Base-by-base conservation (phyloP, 345 rosid species). In the Viola odorata region DNA sequence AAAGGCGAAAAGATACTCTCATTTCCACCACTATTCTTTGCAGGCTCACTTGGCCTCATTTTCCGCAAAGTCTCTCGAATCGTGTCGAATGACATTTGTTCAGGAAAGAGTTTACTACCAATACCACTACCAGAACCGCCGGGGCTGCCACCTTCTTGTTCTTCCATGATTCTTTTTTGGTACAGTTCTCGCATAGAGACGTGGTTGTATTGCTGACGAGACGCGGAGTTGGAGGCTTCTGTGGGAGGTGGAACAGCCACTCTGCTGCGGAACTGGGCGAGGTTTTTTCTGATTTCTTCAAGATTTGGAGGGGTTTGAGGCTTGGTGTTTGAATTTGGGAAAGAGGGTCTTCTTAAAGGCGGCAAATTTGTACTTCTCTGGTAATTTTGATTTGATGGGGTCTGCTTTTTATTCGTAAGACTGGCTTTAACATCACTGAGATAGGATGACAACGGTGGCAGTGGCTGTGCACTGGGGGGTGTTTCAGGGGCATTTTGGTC, bases 341-440 rank as follows among this genome's bases (percentile, higher is more conserved):
- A 6, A 2, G 52, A 7, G 37, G 60, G 59, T 12, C 7, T 42
- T 37, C 53, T 45, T n/a, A 32, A 14, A 48, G 64, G 52, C 11
- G 36, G 42, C 0, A 12, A 41, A 40, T 49, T 57, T 10, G 36
- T 42, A n/a, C 32, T 48, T 5, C 50, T 55, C 55, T 63, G 57
- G 54, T 5, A 65, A 67, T 53, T 55, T 67, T 40, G 61, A 12
- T 5, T 9, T 47, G 48, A 59, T 5, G 67, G 47, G 15, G 45
- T 48, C 0, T 62, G 63, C 5, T 55, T 69, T 0, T 58, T 82
- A 45, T 48, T 55, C 8, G 58, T 82, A 53, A 91, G 84, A 37
- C 73, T 80, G 64, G 87, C 70, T 63, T 76, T 88, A 62, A 84
- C 64, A 17, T 79, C 80, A 53, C 71, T 74, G 73, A 87, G 68